Conservation (phyloP, 805 yeast genomes). For the Wickerhamomyces ciferrii region DNA sequence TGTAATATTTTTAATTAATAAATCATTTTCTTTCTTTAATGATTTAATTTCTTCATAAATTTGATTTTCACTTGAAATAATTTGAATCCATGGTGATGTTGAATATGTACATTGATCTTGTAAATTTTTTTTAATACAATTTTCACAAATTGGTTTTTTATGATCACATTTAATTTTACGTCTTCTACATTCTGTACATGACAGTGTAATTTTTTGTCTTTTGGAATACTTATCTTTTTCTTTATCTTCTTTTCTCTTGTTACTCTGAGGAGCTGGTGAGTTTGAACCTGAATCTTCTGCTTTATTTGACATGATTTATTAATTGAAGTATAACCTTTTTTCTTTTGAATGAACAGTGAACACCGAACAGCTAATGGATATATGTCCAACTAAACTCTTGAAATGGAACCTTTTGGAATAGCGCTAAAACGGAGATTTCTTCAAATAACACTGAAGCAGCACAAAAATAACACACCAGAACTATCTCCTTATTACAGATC, state of each 20-base stretch:
- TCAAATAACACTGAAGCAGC: too few relatives aligned
- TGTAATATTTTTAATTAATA: constrained; percentile 10
- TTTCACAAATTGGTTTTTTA: constrained; percentile 13
- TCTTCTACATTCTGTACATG: constrained; percentile 16
- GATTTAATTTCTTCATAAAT: constrained; percentile 17
- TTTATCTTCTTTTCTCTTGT: background rate
- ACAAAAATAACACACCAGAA: too few relatives aligned
- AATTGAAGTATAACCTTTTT: too few relatives aligned
- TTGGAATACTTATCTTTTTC: constrained; percentile 2
- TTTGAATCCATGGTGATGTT: constrained; percentile 18
- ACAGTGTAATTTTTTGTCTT: constrained; percentile 14
- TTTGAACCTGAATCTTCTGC: background rate
- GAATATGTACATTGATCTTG: constrained; percentile 10
- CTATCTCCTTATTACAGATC: too few relatives aligned
- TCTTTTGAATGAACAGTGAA: too few relatives aligned
- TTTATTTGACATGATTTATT: background rate
- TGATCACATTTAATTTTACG: constrained; percentile 20
- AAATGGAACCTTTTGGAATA: too few relatives aligned
- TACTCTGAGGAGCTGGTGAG: background rate
- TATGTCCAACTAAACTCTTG: too few relatives aligned
- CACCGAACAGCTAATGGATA: too few relatives aligned
- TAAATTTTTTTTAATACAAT: constrained; percentile 12
- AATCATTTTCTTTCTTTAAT: constrained; percentile 13
- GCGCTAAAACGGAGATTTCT: too few relatives aligned
- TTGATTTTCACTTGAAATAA: constrained; percentile 14